Evolutionary conservation across 108 stramenopile species (phyloP), one percentile per base, ranked within the genome.

Genomic region (Pseudonitzschia multiseries): DNA sequence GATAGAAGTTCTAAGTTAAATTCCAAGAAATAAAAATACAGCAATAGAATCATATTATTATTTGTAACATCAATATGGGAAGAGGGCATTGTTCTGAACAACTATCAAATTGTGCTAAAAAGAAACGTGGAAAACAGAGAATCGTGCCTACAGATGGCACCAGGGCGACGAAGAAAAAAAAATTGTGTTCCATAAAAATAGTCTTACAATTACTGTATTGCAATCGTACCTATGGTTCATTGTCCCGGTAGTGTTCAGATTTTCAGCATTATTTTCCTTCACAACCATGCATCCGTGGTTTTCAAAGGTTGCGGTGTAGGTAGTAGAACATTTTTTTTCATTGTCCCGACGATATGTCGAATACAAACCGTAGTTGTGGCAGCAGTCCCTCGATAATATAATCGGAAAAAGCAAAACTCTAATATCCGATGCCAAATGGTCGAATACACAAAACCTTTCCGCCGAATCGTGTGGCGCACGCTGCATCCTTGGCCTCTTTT

Each of bases 391-490:
- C 24, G 26, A 24, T 56, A 26, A 14, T 48, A 10, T 18, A 8
- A 48, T 48, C 24, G 54, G 24, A 56, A 22, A 56, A 56, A 4
- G 54, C 2, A 56, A 26, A 9, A 56, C 27, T 50, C 75, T 90
- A 93, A 68, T 86, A 93, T 66, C 92, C 92, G 57, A 70, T 64
- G 40, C 78, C 81, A 50, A 89, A 78, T 32, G 85, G 83, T 40
- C 91, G 88, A 72, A 93, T 64, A 75, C 93, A 93, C 14, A 93
- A 57, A 21, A 90, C 43, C 74, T 95, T 95, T 52, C 94, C 94
- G 65, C 94, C 94, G 4, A 78, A 78, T 74, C 91, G 84, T 26
- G 89, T 91, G 24, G 68, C 76, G 69, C 94, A 95, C 8, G 94
- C 94, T 42, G 83, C 84, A 80, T 88, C 91, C 81, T 95, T 95